Conservation (phyloP, 78 protist species). For the Guillardia theta region DNA sequence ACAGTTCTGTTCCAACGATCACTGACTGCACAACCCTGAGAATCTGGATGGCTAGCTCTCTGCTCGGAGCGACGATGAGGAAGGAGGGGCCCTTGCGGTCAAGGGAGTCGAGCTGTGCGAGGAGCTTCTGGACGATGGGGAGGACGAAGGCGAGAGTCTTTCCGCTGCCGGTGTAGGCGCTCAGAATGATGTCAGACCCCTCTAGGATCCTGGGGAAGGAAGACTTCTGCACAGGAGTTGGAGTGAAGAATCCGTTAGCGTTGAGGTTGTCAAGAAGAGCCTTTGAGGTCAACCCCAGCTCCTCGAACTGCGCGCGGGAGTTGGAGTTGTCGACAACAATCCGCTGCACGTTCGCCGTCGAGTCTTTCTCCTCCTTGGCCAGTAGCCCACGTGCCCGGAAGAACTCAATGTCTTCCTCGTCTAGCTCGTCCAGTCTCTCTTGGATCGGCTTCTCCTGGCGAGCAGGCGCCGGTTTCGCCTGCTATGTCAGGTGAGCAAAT, state of each 20-base stretch:
- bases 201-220: no score
- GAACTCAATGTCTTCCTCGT: neutral
- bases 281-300: neutral
- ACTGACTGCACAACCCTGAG: neutral
- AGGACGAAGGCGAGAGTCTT: neutral
- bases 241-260: no score
- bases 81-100: neutral
- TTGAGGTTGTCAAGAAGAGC: neutral
- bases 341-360: neutral
- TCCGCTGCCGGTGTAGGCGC: neutral
- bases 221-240: no score
- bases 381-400: neutral
- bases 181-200: neutral
- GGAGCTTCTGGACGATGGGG: neutral
- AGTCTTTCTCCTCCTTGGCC: neutral
- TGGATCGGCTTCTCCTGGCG: neutral
- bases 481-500: no score
- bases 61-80: neutral
- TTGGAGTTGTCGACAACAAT: neutral
- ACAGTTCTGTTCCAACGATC: neutral
- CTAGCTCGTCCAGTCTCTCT: neutral
- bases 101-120: neutral
- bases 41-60: neutral
- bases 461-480: no score
- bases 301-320: neutral